Evolutionary conservation across 768 basidiomycete genomes (phyloP).

Genomic region (Boletus edulis): DNA sequence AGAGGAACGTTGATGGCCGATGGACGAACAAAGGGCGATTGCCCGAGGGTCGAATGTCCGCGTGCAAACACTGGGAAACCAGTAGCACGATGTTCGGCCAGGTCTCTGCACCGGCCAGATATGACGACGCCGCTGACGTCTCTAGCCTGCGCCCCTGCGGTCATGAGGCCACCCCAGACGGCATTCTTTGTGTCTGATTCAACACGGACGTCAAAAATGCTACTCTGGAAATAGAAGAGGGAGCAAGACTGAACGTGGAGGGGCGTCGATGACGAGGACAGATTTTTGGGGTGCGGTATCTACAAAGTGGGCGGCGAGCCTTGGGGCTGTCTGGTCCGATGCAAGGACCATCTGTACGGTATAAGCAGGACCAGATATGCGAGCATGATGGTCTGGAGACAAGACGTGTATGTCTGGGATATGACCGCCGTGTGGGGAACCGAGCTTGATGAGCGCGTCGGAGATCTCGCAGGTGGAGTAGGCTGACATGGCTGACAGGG

Average conservation of each 20-base stretch:
- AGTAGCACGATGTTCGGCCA: slow-evolving; percentile 68
- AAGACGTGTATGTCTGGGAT: slow-evolving; percentile 74
- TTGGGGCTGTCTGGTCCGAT: slow-evolving; percentile 59
- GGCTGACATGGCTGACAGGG: slow-evolving; percentile 17
- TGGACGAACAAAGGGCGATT: slow-evolving; percentile 79
- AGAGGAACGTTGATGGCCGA: slow-evolving; percentile 72
- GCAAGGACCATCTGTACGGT: slow-evolving; percentile 80
- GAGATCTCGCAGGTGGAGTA: slow-evolving; percentile 84
- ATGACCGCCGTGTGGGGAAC: slow-evolving; percentile 66
- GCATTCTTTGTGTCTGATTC: slow-evolving; percentile 66
- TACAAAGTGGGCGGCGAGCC: slow-evolving; percentile 71
- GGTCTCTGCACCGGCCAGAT: slow-evolving; percentile 82
- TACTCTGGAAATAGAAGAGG: slow-evolving; percentile 1
- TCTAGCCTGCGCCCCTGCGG: slow-evolving; percentile 75
- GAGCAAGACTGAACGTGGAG: slow-evolving; percentile 51
- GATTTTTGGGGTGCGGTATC: slow-evolving; percentile 67
- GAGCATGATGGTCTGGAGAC: slow-evolving; percentile 35
- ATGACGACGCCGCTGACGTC: slow-evolving; percentile 75
- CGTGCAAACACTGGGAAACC: slow-evolving; percentile 82
- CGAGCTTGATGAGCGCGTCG: slow-evolving; percentile 84
- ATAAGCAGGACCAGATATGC: slow-evolving; percentile 76
- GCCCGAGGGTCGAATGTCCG: slow-evolving; percentile 81
- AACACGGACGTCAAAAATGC: background rate
- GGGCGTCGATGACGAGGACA: slow-evolving; percentile 73
- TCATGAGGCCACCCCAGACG: slow-evolving; percentile 93